Conservation (phyloP, 2,329 filamentous ascomycete species). For the Colletotrichum plurivorum region DNA sequence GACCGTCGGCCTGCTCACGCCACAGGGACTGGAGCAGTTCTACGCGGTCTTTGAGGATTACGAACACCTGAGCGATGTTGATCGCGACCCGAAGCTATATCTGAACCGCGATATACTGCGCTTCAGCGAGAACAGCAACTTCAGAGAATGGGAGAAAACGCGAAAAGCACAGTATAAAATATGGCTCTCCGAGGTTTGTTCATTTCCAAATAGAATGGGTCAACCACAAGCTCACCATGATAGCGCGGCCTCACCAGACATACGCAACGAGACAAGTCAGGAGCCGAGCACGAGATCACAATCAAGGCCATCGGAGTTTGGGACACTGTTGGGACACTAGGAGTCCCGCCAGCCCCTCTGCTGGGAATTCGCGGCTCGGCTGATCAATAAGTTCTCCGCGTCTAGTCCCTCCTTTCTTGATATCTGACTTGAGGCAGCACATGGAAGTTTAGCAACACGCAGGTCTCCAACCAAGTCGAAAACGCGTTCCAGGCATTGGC, state of each 20-base stretch:
- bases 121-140: slow-evolving; percentile 53
- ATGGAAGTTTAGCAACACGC: slow-evolving; percentile 67
- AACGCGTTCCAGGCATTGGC: slow-evolving; percentile 73
- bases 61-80: slow-evolving; percentile 60
- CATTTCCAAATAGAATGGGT: too few species aligned
- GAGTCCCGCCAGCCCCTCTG: slow-evolving; percentile 53
- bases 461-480: slow-evolving; percentile 65
- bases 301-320: slow-evolving; percentile 50
- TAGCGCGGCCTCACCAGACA: slow-evolving; percentile 46
- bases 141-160: slow-evolving; percentile 29
- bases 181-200: slow-evolving; percentile 56
- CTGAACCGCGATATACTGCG: slow-evolving; percentile 64
- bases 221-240: background rate
- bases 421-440: background rate
- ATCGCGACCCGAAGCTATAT: slow-evolving; percentile 61
- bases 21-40: slow-evolving; percentile 67
- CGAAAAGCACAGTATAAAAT: slow-evolving; percentile 52
- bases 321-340: slow-evolving; percentile 59
- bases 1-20: slow-evolving; percentile 64
- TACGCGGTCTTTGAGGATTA: slow-evolving; percentile 70
- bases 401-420: background rate
- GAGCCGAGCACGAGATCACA: slow-evolving; percentile 55
- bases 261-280: slow-evolving; percentile 53
- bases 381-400: slow-evolving; percentile 58
- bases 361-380: slow-evolving; percentile 46